phyloP scores from a whole-genome alignment of 2,329 filamentous ascomycete genomes.

The Fusarium sp. region DNA sequence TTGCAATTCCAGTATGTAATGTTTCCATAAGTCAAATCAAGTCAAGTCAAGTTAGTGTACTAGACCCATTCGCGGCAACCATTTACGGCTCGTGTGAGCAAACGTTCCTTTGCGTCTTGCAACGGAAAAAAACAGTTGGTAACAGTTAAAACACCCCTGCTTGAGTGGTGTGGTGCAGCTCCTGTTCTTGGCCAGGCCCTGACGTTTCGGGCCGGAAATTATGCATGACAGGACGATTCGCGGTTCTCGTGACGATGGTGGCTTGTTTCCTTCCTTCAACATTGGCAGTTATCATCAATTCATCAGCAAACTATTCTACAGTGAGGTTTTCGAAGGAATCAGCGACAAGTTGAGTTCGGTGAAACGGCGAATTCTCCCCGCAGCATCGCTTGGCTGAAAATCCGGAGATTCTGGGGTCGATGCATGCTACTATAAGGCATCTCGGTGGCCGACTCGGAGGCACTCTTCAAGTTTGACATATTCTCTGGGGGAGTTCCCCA shows the following conservation, averaged over 20 bases:
- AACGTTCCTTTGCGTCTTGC: background rate
- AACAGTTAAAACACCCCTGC: background rate
- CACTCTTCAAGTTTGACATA: conserved; percentile 18
- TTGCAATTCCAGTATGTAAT: conserved; percentile 10
- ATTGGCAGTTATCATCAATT: background rate
- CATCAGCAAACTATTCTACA: background rate
- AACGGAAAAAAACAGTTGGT: background rate
- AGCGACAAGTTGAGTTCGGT: background rate
- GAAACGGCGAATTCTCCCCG: conserved; percentile 33
- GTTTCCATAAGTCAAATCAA: conserved; percentile 7
- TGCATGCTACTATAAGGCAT: conserved; percentile 19
- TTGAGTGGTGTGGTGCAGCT: conserved; percentile 7
- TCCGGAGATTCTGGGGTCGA: conserved; percentile 39
- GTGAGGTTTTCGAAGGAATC: background rate
- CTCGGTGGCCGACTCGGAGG: conserved; percentile 44
- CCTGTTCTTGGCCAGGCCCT: conserved; percentile 18
- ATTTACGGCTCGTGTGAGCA: conserved; percentile 11
- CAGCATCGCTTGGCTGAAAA: conserved; percentile 17
- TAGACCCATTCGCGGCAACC: conserved; percentile 18
- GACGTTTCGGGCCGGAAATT: conserved; percentile 46
- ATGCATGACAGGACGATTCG: conserved; percentile 44
- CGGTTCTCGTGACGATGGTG: conserved; percentile 41
- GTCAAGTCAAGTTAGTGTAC: background rate
- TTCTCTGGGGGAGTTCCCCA: conserved; percentile 36
- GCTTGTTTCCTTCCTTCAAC: background rate